Conservation (phyloP, 2,329 filamentous ascomycete genomes). For the Botrytis paeoniae region DNA sequence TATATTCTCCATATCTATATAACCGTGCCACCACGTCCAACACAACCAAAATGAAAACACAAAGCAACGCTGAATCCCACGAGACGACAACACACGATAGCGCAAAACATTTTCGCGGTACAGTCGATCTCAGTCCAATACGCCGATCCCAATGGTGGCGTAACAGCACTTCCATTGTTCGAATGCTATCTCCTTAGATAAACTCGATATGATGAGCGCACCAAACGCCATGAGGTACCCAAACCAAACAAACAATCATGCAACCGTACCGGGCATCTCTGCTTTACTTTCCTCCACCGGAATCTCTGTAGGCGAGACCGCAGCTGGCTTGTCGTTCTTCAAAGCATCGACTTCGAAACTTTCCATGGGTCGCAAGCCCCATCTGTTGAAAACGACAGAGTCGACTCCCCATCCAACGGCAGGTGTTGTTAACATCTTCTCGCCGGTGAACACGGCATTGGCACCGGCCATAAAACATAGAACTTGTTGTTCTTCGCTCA, state of each 20-base stretch:
- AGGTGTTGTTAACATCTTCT: slow-evolving; percentile 93
- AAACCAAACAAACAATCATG: not conserved
- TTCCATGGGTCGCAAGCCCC: slow-evolving; percentile 78
- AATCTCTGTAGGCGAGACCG: not conserved
- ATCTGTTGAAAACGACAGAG: slow-evolving; percentile 75
- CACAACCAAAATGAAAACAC: not conserved
- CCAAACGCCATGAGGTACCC: slow-evolving; percentile 15
- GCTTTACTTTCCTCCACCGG: not conserved
- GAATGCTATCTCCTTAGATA: slow-evolving; percentile 41
- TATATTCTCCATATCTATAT: not conserved
- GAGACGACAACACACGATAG: slow-evolving; percentile 44
- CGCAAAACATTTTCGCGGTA: slow-evolving; percentile 52
- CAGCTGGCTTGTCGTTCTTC: slow-evolving; percentile 8
- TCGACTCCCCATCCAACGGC: slow-evolving; percentile 92
- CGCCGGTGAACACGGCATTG: slow-evolving; percentile 92
- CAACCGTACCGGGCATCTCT: not conserved
- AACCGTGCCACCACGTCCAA: not conserved
- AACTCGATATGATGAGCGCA: slow-evolving; percentile 40
- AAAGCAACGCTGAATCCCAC: slow-evolving; percentile 29
- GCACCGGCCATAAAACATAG: slow-evolving; percentile 87
- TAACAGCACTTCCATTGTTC: slow-evolving; percentile 47
- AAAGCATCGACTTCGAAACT: slow-evolving; percentile 37
- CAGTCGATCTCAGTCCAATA: slow-evolving; percentile 42
- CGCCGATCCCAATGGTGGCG: slow-evolving; percentile 48
- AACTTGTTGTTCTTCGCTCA: slow-evolving; percentile 85